Conservation (phyloP, 371 early-diverging fungal genomes). For the Conidiobolus incongruus region DNA sequence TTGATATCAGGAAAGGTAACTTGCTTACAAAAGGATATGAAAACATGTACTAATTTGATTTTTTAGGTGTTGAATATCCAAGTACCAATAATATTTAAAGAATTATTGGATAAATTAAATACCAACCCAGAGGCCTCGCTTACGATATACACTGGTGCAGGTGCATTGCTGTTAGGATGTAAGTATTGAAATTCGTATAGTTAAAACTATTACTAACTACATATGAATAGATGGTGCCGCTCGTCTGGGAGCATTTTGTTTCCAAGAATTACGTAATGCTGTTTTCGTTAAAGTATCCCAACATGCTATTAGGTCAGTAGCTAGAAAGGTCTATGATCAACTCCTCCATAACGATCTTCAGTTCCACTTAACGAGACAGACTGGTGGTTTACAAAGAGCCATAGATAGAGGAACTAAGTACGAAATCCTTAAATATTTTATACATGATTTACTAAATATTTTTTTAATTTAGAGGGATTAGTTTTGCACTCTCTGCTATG, state of each 20-base stretch:
- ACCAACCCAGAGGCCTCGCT: constrained; percentile 22
- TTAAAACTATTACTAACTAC: background rate
- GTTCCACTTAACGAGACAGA: constrained; percentile 79
- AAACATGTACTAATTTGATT: constrained; percentile 68
- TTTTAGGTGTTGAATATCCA: constrained; percentile 73
- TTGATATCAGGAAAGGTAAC: constrained; percentile 48
- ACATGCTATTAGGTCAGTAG: constrained; percentile 71
- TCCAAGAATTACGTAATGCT: constrained; percentile 81
- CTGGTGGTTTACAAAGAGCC: constrained; percentile 84
- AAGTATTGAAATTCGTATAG: constrained; percentile 8
- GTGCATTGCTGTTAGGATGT: constrained; percentile 74
- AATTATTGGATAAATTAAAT: constrained; percentile 53
- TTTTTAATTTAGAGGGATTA: constrained; percentile 46
- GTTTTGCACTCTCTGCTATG: constrained; percentile 71
- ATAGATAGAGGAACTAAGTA: constrained; percentile 94
- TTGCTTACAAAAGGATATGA: constrained; percentile 33
- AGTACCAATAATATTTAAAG: constrained; percentile 86
- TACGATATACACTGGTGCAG: constrained; percentile 48
- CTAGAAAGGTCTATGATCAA: constrained; percentile 70
- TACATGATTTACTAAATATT: no score
- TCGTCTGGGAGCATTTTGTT: constrained; percentile 53
- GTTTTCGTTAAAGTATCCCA: constrained; percentile 91
- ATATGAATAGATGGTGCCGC: constrained; percentile 53
- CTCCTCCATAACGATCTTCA: constrained; percentile 60
- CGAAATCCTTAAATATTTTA: no score